A percentile compares a stretch with the other conserved stretches of the same genome.
phyloP scores from a whole-genome alignment of 192 early-diverging fungal genomes.

The Funneliformis geosporum region DNA sequence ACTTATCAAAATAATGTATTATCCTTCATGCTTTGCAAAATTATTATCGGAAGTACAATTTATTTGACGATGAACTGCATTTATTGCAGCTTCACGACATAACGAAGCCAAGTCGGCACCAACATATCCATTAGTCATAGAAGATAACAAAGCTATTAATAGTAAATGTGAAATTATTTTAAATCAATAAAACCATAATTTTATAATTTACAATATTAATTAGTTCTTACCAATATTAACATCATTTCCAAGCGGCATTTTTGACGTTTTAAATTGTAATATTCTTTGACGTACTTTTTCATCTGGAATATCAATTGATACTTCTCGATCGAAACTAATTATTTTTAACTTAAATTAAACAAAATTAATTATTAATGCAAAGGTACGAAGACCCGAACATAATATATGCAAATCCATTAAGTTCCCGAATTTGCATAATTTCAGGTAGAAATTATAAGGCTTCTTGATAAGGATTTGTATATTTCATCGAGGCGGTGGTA shows the following conservation, averaged over 20 bases:
- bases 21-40: not conserved
- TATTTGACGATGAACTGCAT: constrained; percentile 46
- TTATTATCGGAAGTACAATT: not conserved
- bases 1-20: not conserved
- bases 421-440: no score
- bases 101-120: constrained; percentile 89
- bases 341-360: not conserved
- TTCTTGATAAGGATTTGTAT: no score
- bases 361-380: not conserved
- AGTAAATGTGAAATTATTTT: constrained; percentile 17
- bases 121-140: constrained; percentile 87
- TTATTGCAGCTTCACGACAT: constrained; percentile 76
- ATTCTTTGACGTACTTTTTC: constrained; percentile 63
- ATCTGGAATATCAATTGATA: constrained; percentile 76
- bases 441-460: no score
- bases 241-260: constrained; percentile 53
- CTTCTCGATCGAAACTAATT: constrained; percentile 79
- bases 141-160: constrained; percentile 46
- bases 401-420: no score
- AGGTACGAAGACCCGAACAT: not conserved
- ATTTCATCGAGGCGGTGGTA: no score
- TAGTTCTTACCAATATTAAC: constrained; percentile 51
- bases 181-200: no score
- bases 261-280: constrained; percentile 56
- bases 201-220: not conserved